Conservation (phyloP, 176 grass and related monocot species). For the Oryza meridionalis region DNA sequence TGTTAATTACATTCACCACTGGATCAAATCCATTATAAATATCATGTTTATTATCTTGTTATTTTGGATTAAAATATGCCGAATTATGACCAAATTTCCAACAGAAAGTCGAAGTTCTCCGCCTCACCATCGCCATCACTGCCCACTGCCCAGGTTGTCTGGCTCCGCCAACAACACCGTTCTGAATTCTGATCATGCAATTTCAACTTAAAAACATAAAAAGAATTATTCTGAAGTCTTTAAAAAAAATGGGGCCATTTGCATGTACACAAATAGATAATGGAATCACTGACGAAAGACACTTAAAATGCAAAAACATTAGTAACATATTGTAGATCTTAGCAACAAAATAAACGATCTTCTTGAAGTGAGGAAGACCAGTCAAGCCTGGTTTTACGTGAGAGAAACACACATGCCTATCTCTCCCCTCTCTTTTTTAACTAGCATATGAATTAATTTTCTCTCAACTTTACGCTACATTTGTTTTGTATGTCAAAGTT, state of each 20-base stretch:
- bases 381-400: not conserved
- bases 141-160: not conserved
- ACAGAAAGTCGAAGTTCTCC: not conserved
- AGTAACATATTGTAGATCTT: too few relatives aligned
- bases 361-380: too few relatives aligned
- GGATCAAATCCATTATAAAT: too few relatives aligned
- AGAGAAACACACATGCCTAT: not conserved
- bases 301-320: too few relatives aligned
- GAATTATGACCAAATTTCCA: too few relatives aligned
- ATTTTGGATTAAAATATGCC: too few relatives aligned
- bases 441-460: not conserved
- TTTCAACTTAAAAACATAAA: not conserved
- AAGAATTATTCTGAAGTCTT: not conserved
- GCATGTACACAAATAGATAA: not conserved
- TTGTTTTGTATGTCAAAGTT: not conserved
- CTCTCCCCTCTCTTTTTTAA: not conserved
- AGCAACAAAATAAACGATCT: too few relatives aligned
- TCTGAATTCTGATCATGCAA: not conserved
- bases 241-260: not conserved
- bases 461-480: not conserved
- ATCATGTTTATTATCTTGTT: too few relatives aligned
- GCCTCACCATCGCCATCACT: not conserved
- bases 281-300: too few relatives aligned
- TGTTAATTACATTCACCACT: too few relatives aligned
- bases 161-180: not conserved